These are phyloP conservation scores for Boletellus deceptivus DNA, from an alignment of 1,284 basidiomycete genomes.

Conservation along the genomic window DNA sequence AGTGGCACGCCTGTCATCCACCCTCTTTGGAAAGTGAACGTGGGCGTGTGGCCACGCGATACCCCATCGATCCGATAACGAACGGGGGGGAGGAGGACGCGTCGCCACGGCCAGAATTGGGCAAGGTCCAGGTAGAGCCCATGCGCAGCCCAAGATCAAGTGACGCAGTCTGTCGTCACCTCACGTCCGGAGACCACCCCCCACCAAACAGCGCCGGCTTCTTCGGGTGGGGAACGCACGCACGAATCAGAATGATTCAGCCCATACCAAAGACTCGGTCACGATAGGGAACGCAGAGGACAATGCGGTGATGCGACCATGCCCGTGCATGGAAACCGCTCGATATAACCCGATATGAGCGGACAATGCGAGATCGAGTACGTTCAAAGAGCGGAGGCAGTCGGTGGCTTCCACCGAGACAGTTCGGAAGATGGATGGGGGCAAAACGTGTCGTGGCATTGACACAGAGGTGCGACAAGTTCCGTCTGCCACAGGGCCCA, in stretches of 20 bases:
- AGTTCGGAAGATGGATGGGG: no score
- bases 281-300: slow-evolving; percentile 12
- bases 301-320: slow-evolving; percentile 7
- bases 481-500: slow-evolving; percentile 4
- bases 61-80: no score
- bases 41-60: no score
- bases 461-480: no score
- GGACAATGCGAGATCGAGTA: slow-evolving; percentile 27
- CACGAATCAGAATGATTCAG: neutral
- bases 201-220: neutral
- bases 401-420: no score
- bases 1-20: no score
- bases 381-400: slow-evolving; percentile 11
- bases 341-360: slow-evolving; percentile 22
- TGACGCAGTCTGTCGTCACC: neutral
- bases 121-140: neutral
- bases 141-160: no score
- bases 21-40: no score
- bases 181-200: slow-evolving; percentile 4
- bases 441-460: no score
- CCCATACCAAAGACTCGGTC: slow-evolving; percentile 12
- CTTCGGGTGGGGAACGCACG: neutral
- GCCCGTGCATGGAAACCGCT: slow-evolving; percentile 7
- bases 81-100: no score
- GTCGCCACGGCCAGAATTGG: neutral